Conservation (phyloP, 2,329 filamentous ascomycete genomes). For the Colletotrichum noveboracense region DNA sequence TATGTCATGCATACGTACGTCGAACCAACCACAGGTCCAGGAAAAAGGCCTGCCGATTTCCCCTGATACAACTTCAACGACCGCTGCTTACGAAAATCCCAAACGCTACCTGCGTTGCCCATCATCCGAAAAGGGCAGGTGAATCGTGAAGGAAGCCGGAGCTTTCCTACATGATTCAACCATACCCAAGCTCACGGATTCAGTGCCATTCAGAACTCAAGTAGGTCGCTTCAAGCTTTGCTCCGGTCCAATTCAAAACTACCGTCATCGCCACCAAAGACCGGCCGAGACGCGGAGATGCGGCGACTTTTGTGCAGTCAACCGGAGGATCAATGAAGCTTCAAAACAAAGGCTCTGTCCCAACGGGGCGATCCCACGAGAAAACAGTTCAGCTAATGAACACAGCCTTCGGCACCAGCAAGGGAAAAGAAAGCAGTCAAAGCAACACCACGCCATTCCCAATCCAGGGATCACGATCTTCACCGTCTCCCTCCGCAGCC, state of each 20-base stretch:
- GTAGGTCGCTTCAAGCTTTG: background rate
- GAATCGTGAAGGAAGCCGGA: background rate
- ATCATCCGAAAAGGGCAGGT: background rate
- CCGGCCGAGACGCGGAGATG: background rate
- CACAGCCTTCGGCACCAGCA: background rate
- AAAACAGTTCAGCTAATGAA: background rate
- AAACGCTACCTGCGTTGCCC: background rate
- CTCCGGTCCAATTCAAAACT: background rate
- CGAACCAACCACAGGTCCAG: background rate
- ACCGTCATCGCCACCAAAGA: background rate
- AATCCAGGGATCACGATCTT: background rate
- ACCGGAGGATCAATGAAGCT: background rate
- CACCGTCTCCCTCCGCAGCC: background rate
- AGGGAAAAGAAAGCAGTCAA: background rate
- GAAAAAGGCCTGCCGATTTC: background rate
- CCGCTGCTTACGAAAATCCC: fast-evolving
- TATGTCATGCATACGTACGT: background rate
- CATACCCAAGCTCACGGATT: background rate
- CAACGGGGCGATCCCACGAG: background rate
- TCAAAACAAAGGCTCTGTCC: background rate
- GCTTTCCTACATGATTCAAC: background rate
- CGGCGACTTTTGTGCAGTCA: background rate
- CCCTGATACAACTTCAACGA: background rate
- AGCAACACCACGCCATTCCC: background rate
- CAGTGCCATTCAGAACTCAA: background rate